Evolutionary conservation across 805 yeast species (phyloP).

Genomic region (Ogataea trehalophila): DNA sequence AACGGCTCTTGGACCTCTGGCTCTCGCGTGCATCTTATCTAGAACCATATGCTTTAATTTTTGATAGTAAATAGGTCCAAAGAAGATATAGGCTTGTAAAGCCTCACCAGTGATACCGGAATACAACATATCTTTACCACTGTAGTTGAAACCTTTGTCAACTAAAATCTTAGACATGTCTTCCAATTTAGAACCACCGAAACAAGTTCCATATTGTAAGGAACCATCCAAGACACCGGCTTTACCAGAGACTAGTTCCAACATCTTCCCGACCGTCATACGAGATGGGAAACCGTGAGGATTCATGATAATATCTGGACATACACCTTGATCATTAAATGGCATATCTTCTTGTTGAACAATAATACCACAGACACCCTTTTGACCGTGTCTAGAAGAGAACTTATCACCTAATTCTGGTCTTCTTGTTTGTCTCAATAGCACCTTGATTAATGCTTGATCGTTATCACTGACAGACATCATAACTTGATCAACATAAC

Average conservation of each 20-base stretch:
- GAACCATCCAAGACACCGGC: slow-evolving; percentile 94
- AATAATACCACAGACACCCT: slow-evolving; percentile 98
- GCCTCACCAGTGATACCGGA: slow-evolving; percentile 98
- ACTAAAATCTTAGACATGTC: slow-evolving; percentile 91
- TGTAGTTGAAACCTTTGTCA: slow-evolving; percentile 86
- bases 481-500: slow-evolving; percentile 96
- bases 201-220: slow-evolving; percentile 94
- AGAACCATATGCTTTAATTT: slow-evolving; percentile 98
- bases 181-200: slow-evolving; percentile 94
- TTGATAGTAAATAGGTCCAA: slow-evolving; percentile 97
- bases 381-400: slow-evolving; percentile 96
- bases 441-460: slow-evolving; percentile 87
- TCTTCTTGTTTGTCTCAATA: slow-evolving; percentile 90
- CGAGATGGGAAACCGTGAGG: slow-evolving; percentile 99
- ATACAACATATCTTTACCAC: slow-evolving; percentile 96
- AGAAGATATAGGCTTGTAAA: slow-evolving; percentile 94
- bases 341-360: slow-evolving; percentile 97
- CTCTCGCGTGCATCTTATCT: slow-evolving; percentile 99
- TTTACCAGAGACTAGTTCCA: slow-evolving; percentile 92
- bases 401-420: slow-evolving; percentile 98
- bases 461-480: slow-evolving; percentile 94
- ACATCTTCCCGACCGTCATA: slow-evolving; percentile 99
- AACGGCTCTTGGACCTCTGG: slow-evolving; percentile 98
- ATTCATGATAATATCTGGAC: slow-evolving; percentile 96
- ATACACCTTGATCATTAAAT: slow-evolving; percentile 84